phyloP scores from a whole-genome alignment of 345 rosid species.

The Physaria fendleri region DNA sequence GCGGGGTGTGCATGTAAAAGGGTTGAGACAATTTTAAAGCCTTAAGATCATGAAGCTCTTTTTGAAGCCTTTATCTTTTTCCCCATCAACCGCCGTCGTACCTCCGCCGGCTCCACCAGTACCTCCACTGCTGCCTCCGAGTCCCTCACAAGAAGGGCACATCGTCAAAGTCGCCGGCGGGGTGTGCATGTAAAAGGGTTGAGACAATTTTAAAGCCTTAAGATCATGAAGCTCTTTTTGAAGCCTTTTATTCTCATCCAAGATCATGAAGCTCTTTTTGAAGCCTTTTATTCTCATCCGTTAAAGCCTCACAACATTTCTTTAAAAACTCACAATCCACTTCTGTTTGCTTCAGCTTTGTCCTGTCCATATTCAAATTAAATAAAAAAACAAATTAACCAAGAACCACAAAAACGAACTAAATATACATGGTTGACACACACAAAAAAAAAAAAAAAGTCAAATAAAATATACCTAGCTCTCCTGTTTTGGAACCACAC shows the following conservation, averaged over 20 bases:
- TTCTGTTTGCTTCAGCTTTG: conserved; percentile 97
- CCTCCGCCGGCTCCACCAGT: neutral
- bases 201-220: conserved; percentile 48
- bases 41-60: conserved; percentile 56
- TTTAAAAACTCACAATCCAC: conserved; percentile 89
- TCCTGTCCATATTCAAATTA: conserved; percentile 38
- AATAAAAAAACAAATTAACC: neutral
- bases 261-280: too few species aligned
- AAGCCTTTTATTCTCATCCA: too few species aligned
- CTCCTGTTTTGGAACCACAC: conserved; percentile 99
- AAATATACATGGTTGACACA: too few species aligned
- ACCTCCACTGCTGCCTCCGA: conserved; percentile 32
- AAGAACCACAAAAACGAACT: neutral
- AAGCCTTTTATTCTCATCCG: conserved; percentile 91
- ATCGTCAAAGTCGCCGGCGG: conserved; percentile 76
- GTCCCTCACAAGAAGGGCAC: conserved; percentile 75
- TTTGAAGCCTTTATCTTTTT: too few species aligned
- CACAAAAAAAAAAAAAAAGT: too few species aligned
- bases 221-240: conserved; percentile 87
- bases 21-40: conserved; percentile 52
- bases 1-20: conserved; percentile 70
- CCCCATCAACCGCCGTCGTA: conserved; percentile 21
- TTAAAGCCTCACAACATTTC: conserved; percentile 85
- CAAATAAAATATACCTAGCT: too few species aligned
- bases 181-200: conserved; percentile 67